A percentile compares a stretch with the other conserved stretches of the same genome.
Evolutionary conservation across 306 rosid species (phyloP).

Genomic region (Quercus berberidifolia): DNA sequence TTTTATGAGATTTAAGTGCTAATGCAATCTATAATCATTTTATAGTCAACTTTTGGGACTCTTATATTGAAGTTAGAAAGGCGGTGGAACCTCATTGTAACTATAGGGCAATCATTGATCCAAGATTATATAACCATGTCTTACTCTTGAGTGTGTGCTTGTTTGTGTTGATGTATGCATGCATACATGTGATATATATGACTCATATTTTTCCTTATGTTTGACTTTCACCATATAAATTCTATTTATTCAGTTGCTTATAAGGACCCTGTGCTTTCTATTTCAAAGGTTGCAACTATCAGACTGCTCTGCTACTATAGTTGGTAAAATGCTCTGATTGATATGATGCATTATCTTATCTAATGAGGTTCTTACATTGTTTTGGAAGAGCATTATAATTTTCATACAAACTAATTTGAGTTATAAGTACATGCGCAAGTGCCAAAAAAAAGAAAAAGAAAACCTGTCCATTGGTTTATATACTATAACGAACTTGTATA

Average conservation of each 20-base stretch:
- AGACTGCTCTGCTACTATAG: conserved; percentile 54
- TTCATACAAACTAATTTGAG: too few relatives aligned
- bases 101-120: background rate
- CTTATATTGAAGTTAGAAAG: background rate
- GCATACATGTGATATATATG: too few relatives aligned
- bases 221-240: too few relatives aligned
- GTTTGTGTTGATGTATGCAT: too few relatives aligned
- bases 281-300: conserved; percentile 50
- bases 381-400: too few relatives aligned
- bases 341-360: background rate
- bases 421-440: too few relatives aligned
- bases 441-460: too few relatives aligned
- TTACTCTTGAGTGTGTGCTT: too few relatives aligned
- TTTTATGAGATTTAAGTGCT: background rate
- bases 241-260: background rate
- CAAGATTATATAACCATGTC: background rate
- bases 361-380: too few relatives aligned
- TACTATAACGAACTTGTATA: too few relatives aligned
- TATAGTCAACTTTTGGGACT: background rate
- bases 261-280: conserved; percentile 32
- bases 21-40: background rate
- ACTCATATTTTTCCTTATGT: too few relatives aligned
- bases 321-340: conserved; percentile 37
- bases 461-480: too few relatives aligned
- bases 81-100: background rate